Conservation (phyloP, 306 rosid genomes). For the Myrica gale region DNA sequence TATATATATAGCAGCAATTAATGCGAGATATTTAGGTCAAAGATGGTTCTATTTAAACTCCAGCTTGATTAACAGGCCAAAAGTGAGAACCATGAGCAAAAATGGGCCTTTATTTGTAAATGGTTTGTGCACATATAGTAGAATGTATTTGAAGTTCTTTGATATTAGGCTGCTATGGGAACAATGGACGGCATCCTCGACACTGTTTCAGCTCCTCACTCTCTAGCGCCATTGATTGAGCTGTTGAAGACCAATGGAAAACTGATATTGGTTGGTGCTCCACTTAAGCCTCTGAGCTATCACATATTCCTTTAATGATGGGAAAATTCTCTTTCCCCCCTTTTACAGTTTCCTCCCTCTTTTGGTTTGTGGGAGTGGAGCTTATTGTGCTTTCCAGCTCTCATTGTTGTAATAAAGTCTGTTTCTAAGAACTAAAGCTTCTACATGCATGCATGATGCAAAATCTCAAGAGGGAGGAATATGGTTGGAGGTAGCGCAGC, state of each 20-base stretch:
- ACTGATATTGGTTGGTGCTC: not conserved
- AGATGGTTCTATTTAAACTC: too few species aligned
- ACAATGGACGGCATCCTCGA: not conserved
- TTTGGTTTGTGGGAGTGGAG: not conserved
- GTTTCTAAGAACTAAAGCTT: not conserved
- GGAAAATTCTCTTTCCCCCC: not conserved
- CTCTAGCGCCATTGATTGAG: not conserved
- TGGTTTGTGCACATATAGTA: not conserved
- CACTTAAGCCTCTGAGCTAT: not conserved
- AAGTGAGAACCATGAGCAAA: too few species aligned
- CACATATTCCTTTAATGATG: not conserved
- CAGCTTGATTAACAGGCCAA: too few species aligned
- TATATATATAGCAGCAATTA: too few species aligned
- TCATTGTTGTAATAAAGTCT: not conserved
- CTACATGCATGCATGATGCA: not conserved
- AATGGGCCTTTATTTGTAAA: not conserved
- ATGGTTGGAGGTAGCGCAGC: slow-evolving; percentile 30
- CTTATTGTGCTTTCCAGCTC: too few species aligned
- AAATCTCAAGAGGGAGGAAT: slow-evolving; percentile 28
- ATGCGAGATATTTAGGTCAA: too few species aligned
- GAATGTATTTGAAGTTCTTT: not conserved
- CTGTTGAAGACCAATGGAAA: slow-evolving; percentile 1
- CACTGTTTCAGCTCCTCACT: not conserved
- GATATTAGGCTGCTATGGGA: not conserved
- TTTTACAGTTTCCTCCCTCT: not conserved